phyloP scores from a whole-genome alignment of 1,139 yeast genomes.

The Hanseniaspora uvarum region DNA sequence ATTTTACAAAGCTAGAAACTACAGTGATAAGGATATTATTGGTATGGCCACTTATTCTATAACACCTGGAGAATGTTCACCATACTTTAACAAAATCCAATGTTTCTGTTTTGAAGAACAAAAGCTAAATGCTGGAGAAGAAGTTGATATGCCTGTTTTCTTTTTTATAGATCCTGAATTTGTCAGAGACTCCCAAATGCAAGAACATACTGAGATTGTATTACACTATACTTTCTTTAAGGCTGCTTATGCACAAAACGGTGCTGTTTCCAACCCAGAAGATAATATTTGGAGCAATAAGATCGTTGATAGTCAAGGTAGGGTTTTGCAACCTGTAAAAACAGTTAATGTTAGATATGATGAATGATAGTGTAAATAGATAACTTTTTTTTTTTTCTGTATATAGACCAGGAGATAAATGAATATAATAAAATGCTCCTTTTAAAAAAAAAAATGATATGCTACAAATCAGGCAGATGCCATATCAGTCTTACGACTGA shows the following conservation, averaged over 20 bases:
- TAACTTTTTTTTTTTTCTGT: background rate
- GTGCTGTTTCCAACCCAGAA: slow-evolving; percentile 26
- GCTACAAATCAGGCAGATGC: too few species aligned
- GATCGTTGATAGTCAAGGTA: slow-evolving; percentile 9
- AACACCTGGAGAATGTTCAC: slow-evolving; percentile 92
- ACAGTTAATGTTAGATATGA: slow-evolving; percentile 14
- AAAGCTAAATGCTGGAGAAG: slow-evolving; percentile 86
- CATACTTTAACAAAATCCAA: slow-evolving; percentile 90
- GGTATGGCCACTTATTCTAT: slow-evolving; percentile 98
- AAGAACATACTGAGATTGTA: slow-evolving; percentile 80
- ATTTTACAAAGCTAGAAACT: slow-evolving; percentile 83
- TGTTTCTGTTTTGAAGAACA: slow-evolving; percentile 98
- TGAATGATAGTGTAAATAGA: slow-evolving; percentile 1
- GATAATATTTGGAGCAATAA: slow-evolving; percentile 12
- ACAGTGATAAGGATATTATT: slow-evolving; percentile 76
- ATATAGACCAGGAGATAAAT: background rate
- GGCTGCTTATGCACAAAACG: slow-evolving; percentile 35
- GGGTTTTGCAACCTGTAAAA: slow-evolving; percentile 16
- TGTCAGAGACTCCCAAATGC: slow-evolving; percentile 87
- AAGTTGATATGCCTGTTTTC: slow-evolving; percentile 97
- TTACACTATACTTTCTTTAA: slow-evolving; percentile 86
- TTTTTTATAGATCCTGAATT: slow-evolving; percentile 97
- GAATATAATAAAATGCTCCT: background rate
- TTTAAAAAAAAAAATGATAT: too few species aligned
- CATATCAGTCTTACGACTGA: too few species aligned